Conservation (phyloP, 768 basidiomycete species). For the Lactarius indigo region DNA sequence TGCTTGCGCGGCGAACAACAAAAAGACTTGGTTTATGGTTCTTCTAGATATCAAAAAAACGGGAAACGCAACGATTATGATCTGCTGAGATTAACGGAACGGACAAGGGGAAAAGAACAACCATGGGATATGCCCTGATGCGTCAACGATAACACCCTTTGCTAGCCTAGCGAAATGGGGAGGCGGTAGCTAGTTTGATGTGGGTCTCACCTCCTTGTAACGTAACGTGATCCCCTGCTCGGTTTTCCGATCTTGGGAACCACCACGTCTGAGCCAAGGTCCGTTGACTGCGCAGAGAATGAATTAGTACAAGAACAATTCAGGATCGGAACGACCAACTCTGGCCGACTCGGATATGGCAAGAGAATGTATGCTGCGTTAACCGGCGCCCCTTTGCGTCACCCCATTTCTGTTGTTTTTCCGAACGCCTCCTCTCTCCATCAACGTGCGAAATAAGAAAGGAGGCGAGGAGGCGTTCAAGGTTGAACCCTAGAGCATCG, state of each 20-base stretch:
- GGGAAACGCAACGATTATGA: not conserved
- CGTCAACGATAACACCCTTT: not conserved
- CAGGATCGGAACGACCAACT: not conserved
- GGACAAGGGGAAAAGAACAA: not conserved
- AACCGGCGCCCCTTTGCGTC: not conserved
- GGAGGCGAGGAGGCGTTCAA: not conserved
- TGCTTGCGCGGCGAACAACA: not conserved
- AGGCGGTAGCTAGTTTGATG: not conserved
- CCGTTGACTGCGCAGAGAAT: not conserved
- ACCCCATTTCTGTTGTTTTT: not conserved
- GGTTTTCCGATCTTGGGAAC: not conserved
- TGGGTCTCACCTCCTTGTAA: conserved; percentile 1
- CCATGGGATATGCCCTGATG: not conserved
- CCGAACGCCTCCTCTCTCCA: not conserved
- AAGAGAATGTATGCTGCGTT: not conserved
- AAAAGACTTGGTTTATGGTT: not conserved
- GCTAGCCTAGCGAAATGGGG: not conserved
- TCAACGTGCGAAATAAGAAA: not conserved
- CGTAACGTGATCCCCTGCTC: not conserved
- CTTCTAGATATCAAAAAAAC: not conserved
- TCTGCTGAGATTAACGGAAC: not conserved
- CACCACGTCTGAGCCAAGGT: not conserved
- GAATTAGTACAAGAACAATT: not conserved
- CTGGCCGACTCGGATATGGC: not conserved
- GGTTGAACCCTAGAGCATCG: not conserved